These are phyloP conservation scores for Plectosphaerella plurivora DNA, from an alignment of 2,329 filamentous ascomycete genomes.

Conservation along the genomic window DNA sequence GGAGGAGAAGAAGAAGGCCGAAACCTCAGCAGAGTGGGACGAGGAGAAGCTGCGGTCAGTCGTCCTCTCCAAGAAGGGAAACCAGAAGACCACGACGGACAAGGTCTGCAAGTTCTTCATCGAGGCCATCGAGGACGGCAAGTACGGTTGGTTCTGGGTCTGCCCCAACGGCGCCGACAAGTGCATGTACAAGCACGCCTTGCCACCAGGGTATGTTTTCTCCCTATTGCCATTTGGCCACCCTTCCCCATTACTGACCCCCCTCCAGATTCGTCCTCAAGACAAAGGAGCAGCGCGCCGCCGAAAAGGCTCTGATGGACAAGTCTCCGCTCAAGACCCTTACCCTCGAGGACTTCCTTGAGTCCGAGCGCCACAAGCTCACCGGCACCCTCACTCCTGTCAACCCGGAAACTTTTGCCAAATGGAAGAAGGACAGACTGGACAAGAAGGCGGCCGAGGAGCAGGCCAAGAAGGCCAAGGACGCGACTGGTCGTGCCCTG, in stretches of 20 bases:
- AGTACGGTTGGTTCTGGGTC: slow-evolving; percentile 99
- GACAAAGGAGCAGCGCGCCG: slow-evolving; percentile 93
- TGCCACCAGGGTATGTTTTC: slow-evolving; percentile 80
- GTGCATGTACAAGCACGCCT: slow-evolving; percentile 97
- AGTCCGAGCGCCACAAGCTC: slow-evolving; percentile 93
- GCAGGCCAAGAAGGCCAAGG: slow-evolving; percentile 84
- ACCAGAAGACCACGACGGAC: slow-evolving; percentile 90
- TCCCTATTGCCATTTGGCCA: slow-evolving; percentile 4
- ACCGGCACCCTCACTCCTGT: slow-evolving; percentile 90
- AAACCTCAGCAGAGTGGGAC: slow-evolving; percentile 96
- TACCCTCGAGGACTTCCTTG: slow-evolving; percentile 94
- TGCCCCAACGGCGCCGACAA: slow-evolving; percentile 96
- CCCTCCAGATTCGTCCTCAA: slow-evolving; percentile 82
- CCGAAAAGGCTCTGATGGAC: slow-evolving; percentile 92
- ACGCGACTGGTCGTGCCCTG: slow-evolving; percentile 88
- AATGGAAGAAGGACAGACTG: slow-evolving; percentile 93
- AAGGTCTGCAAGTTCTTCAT: slow-evolving; percentile 99
- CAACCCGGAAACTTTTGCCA: slow-evolving; percentile 85
- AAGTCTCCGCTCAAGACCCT: slow-evolving; percentile 93
- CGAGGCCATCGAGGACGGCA: slow-evolving; percentile 93
- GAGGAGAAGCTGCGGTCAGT: slow-evolving; percentile 92
- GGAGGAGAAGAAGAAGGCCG: slow-evolving; percentile 75
- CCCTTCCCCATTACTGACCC: slow-evolving; percentile 16
- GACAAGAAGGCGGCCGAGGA: slow-evolving; percentile 96
- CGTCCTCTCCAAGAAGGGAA: slow-evolving; percentile 93